These are phyloP conservation scores for Blepharisma japonicum DNA, from an alignment of 73 alveolate species.

Conservation along the genomic window DNA sequence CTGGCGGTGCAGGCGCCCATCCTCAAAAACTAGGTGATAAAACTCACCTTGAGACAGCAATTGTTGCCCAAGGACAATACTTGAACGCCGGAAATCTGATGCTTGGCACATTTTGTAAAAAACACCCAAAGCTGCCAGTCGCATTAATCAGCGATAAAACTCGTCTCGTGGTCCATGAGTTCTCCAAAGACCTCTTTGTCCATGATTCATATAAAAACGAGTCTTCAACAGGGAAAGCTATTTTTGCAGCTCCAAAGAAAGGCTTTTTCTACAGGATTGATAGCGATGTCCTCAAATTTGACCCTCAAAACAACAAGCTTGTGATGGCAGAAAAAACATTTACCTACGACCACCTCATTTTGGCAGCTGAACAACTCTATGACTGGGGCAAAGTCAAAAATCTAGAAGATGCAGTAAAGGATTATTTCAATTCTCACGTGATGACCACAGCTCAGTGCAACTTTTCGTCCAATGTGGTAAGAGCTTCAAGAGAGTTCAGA, in stretches of 20 bases:
- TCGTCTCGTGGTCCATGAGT: neutral
- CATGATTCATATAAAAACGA: constrained; percentile 27
- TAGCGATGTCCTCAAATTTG: constrained; percentile 16
- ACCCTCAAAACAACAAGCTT: constrained; percentile 29
- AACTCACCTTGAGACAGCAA: constrained; percentile 21
- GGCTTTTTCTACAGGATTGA: constrained; percentile 30
- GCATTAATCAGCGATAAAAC: constrained; percentile 23
- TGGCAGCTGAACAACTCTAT: constrained; percentile 18
- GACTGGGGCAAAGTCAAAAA: constrained; percentile 2
- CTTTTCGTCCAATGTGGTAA: neutral
- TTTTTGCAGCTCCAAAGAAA: constrained; percentile 25
- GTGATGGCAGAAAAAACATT: neutral
- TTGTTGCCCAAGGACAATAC: constrained; percentile 25
- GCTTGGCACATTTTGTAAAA: constrained; percentile 27
- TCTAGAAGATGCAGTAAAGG: constrained; percentile 15
- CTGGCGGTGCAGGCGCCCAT: constrained; percentile 14
- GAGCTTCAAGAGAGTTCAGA: constrained; percentile 15
- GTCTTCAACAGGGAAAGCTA: constrained; percentile 25
- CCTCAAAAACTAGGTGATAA: constrained; percentile 32
- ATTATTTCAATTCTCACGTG: constrained; percentile 15
- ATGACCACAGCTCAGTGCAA: constrained; percentile 17
- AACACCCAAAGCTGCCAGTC: constrained; percentile 19
- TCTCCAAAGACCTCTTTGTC: constrained; percentile 23
- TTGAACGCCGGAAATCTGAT: constrained; percentile 24
- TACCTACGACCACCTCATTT: constrained; percentile 23